Evolutionary conservation across 345 rosid genomes (phyloP), one percentile per base, ranked within the genome.

Genomic region (Gossypium sturtianum): DNA sequence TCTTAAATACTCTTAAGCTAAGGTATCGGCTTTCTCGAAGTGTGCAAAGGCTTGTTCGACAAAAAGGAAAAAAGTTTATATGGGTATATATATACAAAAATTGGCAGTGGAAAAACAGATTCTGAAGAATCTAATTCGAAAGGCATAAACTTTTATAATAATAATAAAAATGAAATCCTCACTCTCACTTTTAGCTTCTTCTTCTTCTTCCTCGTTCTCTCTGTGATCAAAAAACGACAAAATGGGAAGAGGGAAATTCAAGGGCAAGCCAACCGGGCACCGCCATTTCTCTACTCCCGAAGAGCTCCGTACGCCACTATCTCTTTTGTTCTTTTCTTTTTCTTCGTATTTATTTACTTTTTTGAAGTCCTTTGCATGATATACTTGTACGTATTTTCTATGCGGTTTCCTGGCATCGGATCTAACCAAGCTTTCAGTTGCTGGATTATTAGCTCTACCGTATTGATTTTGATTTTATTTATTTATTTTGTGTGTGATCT

Each of bases 181-280:
- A 22, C 62, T 2, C 41, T 13, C 72, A 7, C 23, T 51, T 68
- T 16, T 3, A 12, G 44, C 54, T 12, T 8, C 72, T 68, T 0
- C 22, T 23, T 48, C 70, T 44, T 45, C 29, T 12, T 17, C 9
- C 22, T 16, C 4, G 9, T 68, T 22, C 7, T 49, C 0, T 51
- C 17, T 49, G 71, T 23, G 48, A 68, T 16, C 9, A 27, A 3
- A 15, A 25, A 16, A 56, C 12, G 20, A 19, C 20, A 59, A 73
- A 5, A 89, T 87, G 91, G 91, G 89, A 72, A 86, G 91, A 84
- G 93, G 91, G 72, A 89, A 87, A 82, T 89, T 86, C 80, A 89
- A 89, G 87, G 93, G 90, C 38, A 89, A 89, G 76, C 93, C 91
- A 47, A 89, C 93, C 38, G 91, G 93, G 74, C 90, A 83, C 71